Base-by-base conservation (phyloP, 345 rosid species). In the Syzygium aromaticum region DNA sequence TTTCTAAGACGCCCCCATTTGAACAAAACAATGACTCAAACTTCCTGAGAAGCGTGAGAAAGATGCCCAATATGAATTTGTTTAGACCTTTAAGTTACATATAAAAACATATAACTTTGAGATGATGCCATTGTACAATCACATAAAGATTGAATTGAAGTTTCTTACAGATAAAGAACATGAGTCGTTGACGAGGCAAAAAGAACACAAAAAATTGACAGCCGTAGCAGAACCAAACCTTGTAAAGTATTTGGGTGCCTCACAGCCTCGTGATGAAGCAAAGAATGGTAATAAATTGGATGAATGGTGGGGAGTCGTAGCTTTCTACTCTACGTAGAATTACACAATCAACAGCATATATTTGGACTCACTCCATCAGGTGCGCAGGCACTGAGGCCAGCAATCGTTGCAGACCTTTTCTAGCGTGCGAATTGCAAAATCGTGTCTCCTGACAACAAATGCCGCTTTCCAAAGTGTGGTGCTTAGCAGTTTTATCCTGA, bases 251-350 rank as follows among this genome's bases (percentile, higher is more conserved):
- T 33, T 33, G 15, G 85, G 40, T n/a, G 61, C 82, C 61, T 51
- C 51, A 40, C 53, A 61, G 82, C 88, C 85, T 59, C 86, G 2
- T 19, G 43, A 63, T 54, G 86, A 87, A 61, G 88, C 83, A 87
- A 84, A 87, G 86, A 84, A 87, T 87, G 63, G 86, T 77, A 52
- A 59, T 61, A 52, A 56, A 87, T 84, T 64, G 38, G 86, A 87
- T 83, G 49, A 46, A 87, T 51, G 84, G n/a, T 73, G 33, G 33
- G 67, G 84, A 33, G 49, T 5, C 80, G 49, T 73, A 33, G 49
- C 78, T 73, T 33, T 73, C 80, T 73, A 73, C 38, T 33, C 80
- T 73, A 73, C 25, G 5, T 73, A 33, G 80, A 73, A 73, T 73
- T 73, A 73, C 80, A 73, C 80, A 73, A 73, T 67, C 80, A 73